phyloP scores from a whole-genome alignment of 2,329 filamentous ascomycete genomes.

The Phialemoniopsis sp. region DNA sequence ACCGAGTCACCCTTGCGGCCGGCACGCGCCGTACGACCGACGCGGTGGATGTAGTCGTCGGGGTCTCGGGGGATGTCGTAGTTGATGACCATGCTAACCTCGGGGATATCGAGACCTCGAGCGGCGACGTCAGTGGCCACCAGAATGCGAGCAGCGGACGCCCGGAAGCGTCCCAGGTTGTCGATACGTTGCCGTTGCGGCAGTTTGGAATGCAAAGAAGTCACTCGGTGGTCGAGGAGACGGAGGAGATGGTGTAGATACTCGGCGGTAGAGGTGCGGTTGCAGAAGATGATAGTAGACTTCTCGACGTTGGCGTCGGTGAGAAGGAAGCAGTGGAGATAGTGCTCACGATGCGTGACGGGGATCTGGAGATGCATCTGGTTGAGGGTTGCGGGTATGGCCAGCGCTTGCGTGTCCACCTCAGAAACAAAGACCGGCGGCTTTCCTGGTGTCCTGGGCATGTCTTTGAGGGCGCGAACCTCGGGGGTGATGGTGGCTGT shows the following conservation, averaged over 20 bases:
- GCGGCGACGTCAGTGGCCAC: slow-evolving; percentile 95
- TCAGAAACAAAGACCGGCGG: slow-evolving; percentile 86
- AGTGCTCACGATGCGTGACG: slow-evolving; percentile 90
- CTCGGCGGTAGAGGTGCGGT: slow-evolving; percentile 83
- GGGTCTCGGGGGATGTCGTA: slow-evolving; percentile 95
- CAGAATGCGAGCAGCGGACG: slow-evolving; percentile 80
- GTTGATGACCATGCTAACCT: slow-evolving; percentile 86
- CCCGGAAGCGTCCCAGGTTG: slow-evolving; percentile 89
- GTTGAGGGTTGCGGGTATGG: slow-evolving; percentile 74
- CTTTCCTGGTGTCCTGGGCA: slow-evolving; percentile 65
- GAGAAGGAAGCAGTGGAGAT: slow-evolving; percentile 81
- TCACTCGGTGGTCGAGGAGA: slow-evolving; percentile 83
- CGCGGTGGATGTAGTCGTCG: slow-evolving; percentile 95
- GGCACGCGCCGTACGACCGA: slow-evolving; percentile 91
- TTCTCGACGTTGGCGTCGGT: slow-evolving; percentile 73
- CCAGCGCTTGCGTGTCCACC: slow-evolving; percentile 69
- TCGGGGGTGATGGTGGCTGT: slow-evolving; percentile 94
- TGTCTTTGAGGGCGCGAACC: slow-evolving; percentile 78
- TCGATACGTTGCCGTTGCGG: slow-evolving; percentile 79
- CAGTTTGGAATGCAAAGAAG: slow-evolving; percentile 83
- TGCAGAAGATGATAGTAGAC: slow-evolving; percentile 89
- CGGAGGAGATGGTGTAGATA: slow-evolving; percentile 85
- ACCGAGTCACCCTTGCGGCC: slow-evolving; percentile 79
- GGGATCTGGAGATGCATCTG: slow-evolving; percentile 87
- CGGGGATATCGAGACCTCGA: slow-evolving; percentile 90